Evolutionary conservation across 139 green algal genomes (phyloP), one percentile per base, ranked within the genome.

Genomic region (Chlamydomonas incerta): DNA sequence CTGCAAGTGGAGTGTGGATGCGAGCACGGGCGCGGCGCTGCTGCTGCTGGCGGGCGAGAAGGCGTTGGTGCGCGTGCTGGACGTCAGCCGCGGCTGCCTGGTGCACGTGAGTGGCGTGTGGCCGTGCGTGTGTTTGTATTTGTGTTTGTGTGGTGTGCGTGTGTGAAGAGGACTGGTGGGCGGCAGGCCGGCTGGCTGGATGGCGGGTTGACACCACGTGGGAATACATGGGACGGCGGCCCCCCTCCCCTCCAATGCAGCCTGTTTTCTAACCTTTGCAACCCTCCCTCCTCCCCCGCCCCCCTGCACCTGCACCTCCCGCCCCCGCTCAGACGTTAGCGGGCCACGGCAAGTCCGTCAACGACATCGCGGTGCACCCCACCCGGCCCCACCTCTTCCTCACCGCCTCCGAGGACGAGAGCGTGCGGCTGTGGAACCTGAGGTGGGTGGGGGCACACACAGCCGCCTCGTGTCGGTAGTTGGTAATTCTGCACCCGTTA

Each of bases 321-420:
- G 60, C 24, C 28, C 60, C 21, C 23, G 8, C 50, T 29, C 90
- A 95, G 90, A 91, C 87, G 17, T 75, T 94, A 15, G 82, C 84
- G 68, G 95, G 93, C 10, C 94, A 97, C 88, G 95, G 95, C 63
- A 88, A 94, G 50, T 66, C 83, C 52, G 92, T 97, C 74, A 96
- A 97, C 71, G 95, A 97, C 89, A 90, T 97, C 9, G 77, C 86
- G 0, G 91, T 97, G 68, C 90, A 95, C 71, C 93, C 93, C 1
- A 70, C 73, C 13, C 77, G 80, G 0, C 93, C 94, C 46, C 77
- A 92, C 23, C 68, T 96, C 14, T 80, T 96, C 17, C 84, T 95
- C 0, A 95, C 93, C 0, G 95, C 91, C n/a, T 95, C 90, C 85
- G 92, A 94, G 79, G 92, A 90, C 65, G 73, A 85, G 29, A 71